Evolutionary conservation across 176 grass and related monocot genomes (phyloP), one percentile per base, ranked within the genome.

Genomic region (Oryza officinalis): DNA sequence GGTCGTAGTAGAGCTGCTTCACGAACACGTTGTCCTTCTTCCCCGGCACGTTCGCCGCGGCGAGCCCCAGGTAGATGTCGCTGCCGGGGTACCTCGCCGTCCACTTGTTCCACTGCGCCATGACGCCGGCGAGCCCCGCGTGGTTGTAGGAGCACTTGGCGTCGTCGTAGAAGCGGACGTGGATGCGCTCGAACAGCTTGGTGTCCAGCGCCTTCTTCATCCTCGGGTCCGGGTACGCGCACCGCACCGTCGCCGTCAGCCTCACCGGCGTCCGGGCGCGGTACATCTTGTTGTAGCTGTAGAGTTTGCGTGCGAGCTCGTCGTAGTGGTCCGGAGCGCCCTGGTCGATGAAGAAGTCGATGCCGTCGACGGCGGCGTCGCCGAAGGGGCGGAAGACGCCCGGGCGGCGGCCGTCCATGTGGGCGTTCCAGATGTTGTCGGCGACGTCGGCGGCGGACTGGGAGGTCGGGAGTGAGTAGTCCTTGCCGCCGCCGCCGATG

Each of bases 101-200:
- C 80, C 86, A 88, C 80, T 13, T 77, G 6, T 13, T 0, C 86
- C 86, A 88, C 80, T 40, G 27, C 52, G 49, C 30, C n/a, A 77
- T 81, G 2, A 63, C 59, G 6, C 52, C 52, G 1, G 23, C 10
- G n/a, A 47, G 45, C 0, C 61, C 61, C 4, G 3, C 81, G 13
- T 20, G 32, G 43, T 26, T 49, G 38, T 76, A 87, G 13, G 90
- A 26, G 80, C 91, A 97, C 2, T 17, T 31, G 0, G 65, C 64
- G 72, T 90, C 80, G 69, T 88, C 92, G 84, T 90, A 97, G 84
- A 97, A 94, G 2, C 90, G 28, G 1, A 94, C 91, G 87, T 90
- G 92, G 37, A 97, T 64, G 37, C 87, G 92, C 75, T 90, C 82
- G 38, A 97, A 97, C 0, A 88, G 65, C 18, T 79, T 84, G 14